phyloP scores from a whole-genome alignment of 2,329 filamentous ascomycete genomes.

The Cercospora sp. region DNA sequence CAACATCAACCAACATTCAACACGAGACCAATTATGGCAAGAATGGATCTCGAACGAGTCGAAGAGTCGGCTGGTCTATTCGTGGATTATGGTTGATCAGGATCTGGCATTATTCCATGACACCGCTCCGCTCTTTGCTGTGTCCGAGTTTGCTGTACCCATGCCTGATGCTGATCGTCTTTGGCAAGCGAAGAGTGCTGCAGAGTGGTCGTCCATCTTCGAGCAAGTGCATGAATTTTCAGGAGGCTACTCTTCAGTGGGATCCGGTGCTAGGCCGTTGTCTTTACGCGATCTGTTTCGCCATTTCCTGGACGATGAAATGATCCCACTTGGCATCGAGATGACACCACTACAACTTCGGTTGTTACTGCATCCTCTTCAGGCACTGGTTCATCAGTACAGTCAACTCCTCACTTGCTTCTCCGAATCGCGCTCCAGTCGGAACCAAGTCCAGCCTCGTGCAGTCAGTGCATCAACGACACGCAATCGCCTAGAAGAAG shows the following conservation, averaged over 20 bases:
- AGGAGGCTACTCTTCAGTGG: constrained; percentile 56
- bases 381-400: constrained; percentile 64
- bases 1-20: constrained; percentile 49
- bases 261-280: constrained; percentile 54
- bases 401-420: constrained; percentile 67
- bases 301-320: constrained; percentile 65
- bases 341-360: constrained; percentile 61
- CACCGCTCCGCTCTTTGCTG: constrained; percentile 61
- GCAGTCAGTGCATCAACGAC: constrained; percentile 61
- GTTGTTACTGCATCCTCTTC: constrained; percentile 68
- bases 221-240: constrained; percentile 60
- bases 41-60: constrained; percentile 66
- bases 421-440: constrained; percentile 54
- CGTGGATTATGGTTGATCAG: constrained; percentile 73
- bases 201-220: constrained; percentile 61
- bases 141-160: constrained; percentile 64
- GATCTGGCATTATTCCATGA: constrained; percentile 69
- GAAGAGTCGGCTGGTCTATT: constrained; percentile 68
- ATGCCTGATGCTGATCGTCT: constrained; percentile 64
- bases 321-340: constrained; percentile 53
- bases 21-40: constrained; percentile 58
- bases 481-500: constrained; percentile 62
- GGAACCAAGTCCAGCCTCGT: constrained; percentile 45
- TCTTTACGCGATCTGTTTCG: constrained; percentile 67
- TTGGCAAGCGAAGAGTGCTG: constrained; percentile 61